Evolutionary conservation across 2,329 filamentous ascomycete genomes (phyloP).

Genomic region (Colletotrichum siamense): DNA sequence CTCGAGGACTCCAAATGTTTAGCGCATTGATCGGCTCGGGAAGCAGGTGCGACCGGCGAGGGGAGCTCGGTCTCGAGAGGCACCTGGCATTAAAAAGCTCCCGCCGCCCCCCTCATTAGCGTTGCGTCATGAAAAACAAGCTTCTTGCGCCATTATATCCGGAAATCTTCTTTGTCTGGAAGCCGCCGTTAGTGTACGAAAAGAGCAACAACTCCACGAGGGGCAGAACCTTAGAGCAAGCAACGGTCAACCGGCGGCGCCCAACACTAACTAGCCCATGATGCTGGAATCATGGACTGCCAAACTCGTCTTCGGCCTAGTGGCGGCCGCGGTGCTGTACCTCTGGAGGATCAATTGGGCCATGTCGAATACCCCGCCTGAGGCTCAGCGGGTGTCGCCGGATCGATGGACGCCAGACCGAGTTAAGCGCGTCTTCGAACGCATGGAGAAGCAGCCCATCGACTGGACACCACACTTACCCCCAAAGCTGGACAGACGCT

Average conservation of each 20-base stretch:
- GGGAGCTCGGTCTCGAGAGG: neutral
- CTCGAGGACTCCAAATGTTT: neutral
- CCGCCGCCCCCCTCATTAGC: neutral
- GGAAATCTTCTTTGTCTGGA: neutral
- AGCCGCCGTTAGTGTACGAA: neutral
- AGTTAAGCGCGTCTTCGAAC: slow-evolving; percentile 38
- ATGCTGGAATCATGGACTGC: slow-evolving; percentile 7
- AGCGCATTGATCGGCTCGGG: slow-evolving; percentile 14
- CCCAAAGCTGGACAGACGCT: slow-evolving; percentile 44
- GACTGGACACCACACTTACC: slow-evolving; percentile 44
- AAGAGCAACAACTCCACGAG: neutral
- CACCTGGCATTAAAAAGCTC: slow-evolving; percentile 1
- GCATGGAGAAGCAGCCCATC: slow-evolving; percentile 39
- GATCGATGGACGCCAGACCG: slow-evolving; percentile 41
- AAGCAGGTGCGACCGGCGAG: neutral
- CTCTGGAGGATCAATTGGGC: slow-evolving; percentile 41
- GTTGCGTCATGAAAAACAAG: slow-evolving; percentile 10
- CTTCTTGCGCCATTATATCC: neutral
- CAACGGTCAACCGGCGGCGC: neutral
- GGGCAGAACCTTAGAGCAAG: neutral
- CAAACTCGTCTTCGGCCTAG: neutral
- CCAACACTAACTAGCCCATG: neutral
- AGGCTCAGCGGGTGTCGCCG: slow-evolving; percentile 34
- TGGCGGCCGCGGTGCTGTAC: slow-evolving; percentile 30
- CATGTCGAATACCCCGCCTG: slow-evolving; percentile 40